These are phyloP conservation scores for Phytophthora pinifolia DNA, from an alignment of 352 stramenopile species.

Conservation along the genomic window DNA sequence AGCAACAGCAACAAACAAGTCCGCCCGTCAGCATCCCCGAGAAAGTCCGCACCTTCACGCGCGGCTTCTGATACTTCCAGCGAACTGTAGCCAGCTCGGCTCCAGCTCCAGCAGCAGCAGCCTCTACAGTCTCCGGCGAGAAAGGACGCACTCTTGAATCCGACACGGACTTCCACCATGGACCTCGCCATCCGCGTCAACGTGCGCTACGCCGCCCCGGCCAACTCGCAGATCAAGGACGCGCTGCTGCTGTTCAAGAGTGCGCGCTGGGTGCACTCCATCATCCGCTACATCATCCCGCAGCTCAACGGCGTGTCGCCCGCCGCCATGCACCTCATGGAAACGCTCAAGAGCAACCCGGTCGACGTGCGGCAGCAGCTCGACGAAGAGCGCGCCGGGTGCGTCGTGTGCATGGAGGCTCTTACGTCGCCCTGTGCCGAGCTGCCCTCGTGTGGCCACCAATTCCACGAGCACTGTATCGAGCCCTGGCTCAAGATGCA, in stretches of 20 bases:
- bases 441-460: constrained; percentile 71
- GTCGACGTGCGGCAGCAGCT: constrained; percentile 22
- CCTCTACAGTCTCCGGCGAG: constrained; percentile 9
- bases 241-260: constrained; percentile 87
- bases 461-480: constrained; percentile 81
- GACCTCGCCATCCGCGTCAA: constrained; percentile 89
- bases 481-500: constrained; percentile 88
- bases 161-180: constrained; percentile 34
- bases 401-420: constrained; percentile 86
- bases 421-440: constrained; percentile 56
- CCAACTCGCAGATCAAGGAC: constrained; percentile 89
- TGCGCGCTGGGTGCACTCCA: constrained; percentile 87
- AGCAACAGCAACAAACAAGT: constrained; percentile 15
- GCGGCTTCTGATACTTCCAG: constrained; percentile 21
- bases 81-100: constrained; percentile 18
- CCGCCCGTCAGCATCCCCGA: constrained; percentile 11
- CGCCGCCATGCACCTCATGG: constrained; percentile 56
- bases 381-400: constrained; percentile 37
- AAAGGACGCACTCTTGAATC: constrained; percentile 30
- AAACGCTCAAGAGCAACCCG: constrained; percentile 54
- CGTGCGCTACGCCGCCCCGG: constrained; percentile 81
- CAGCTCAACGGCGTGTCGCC: constrained; percentile 86
- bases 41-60: constrained; percentile 33
- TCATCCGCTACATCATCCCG: constrained; percentile 90
- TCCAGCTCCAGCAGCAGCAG: constrained; percentile 10